These are phyloP conservation scores for Erodium chrysanthum DNA, from an alignment of 441 rosid genomes.

Conservation along the genomic window DNA sequence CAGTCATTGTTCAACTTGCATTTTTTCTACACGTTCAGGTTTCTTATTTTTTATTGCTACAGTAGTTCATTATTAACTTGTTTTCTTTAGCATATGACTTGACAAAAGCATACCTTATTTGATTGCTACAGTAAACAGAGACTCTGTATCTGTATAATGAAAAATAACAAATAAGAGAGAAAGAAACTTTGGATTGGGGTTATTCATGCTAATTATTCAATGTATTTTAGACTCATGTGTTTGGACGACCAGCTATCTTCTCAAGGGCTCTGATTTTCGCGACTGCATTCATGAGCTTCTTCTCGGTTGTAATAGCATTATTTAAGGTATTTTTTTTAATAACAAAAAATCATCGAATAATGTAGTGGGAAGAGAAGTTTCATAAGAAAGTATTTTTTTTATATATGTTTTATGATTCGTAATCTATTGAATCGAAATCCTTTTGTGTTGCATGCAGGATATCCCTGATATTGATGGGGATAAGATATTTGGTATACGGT, in stretches of 20 bases:
- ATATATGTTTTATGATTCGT: too few species aligned
- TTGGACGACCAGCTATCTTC: constrained; percentile 45
- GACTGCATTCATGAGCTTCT: constrained; percentile 94
- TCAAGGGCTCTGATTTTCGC: constrained; percentile 76
- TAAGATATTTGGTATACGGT: constrained; percentile 63
- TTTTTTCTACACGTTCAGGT: constrained; percentile 88
- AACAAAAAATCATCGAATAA: too few species aligned
- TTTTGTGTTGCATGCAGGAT: constrained; percentile 39
- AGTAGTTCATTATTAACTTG: too few species aligned
- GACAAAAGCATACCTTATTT: too few species aligned
- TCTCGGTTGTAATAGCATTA: constrained; percentile 85
- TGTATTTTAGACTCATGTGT: constrained; percentile 62
- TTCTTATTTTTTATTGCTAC: constrained; percentile 22
- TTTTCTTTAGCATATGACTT: too few species aligned
- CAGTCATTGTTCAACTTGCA: constrained; percentile 80
- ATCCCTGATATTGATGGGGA: constrained; percentile 97
- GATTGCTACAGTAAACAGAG: too few species aligned
- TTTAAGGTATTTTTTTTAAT: constrained; percentile 65
- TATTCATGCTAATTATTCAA: constrained; percentile 12
- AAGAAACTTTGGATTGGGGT: too few species aligned
- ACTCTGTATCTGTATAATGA: too few species aligned
- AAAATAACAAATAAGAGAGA: too few species aligned
- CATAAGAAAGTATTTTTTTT: too few species aligned
- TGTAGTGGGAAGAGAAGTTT: too few species aligned
- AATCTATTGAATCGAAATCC: too few species aligned